phyloP scores from a whole-genome alignment of 2,329 filamentous ascomycete species.

The Pseudogymnoascus sp. region DNA sequence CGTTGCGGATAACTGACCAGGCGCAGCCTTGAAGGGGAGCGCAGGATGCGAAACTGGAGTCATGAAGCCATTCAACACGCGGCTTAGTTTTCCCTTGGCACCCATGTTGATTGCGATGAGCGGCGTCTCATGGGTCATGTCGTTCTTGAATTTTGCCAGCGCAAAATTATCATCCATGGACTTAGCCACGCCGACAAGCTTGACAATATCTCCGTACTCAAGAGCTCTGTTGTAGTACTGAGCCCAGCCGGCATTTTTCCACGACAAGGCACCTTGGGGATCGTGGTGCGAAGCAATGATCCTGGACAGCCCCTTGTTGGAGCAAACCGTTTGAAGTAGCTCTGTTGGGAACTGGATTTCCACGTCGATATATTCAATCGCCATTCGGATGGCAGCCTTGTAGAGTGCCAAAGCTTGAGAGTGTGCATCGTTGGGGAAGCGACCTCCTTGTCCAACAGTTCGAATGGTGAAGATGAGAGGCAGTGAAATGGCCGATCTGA shows the following conservation, averaged over 20 bases:
- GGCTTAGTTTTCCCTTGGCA: slow-evolving; percentile 73
- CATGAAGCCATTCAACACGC: slow-evolving; percentile 85
- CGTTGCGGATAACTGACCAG: slow-evolving; percentile 81
- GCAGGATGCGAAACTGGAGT: slow-evolving; percentile 87
- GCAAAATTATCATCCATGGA: slow-evolving; percentile 78
- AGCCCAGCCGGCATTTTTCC: slow-evolving; percentile 90
- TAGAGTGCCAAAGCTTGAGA: slow-evolving; percentile 70
- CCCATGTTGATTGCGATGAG: slow-evolving; percentile 98
- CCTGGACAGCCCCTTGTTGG: slow-evolving; percentile 60
- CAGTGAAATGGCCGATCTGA: slow-evolving; percentile 63
- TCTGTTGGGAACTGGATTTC: slow-evolving; percentile 79
- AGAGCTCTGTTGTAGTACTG: slow-evolving; percentile 82
- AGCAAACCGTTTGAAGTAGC: slow-evolving; percentile 61
- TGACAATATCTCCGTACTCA: slow-evolving; percentile 87
- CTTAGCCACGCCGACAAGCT: slow-evolving; percentile 77
- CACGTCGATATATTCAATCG: slow-evolving; percentile 86
- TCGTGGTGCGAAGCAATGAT: slow-evolving; percentile 97
- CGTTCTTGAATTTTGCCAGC: slow-evolving; percentile 70
- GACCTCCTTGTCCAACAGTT: slow-evolving; percentile 77
- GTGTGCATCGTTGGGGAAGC: slow-evolving; percentile 69
- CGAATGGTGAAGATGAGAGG: slow-evolving; percentile 91
- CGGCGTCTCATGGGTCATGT: slow-evolving; percentile 70
- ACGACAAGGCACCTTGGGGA: slow-evolving; percentile 67
- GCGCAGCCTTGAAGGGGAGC: slow-evolving; percentile 87
- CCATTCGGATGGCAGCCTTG: slow-evolving; percentile 68